These are phyloP conservation scores for Lichtheimia hyalospora DNA, from an alignment of 371 early-diverging fungal species.

Conservation along the genomic window DNA sequence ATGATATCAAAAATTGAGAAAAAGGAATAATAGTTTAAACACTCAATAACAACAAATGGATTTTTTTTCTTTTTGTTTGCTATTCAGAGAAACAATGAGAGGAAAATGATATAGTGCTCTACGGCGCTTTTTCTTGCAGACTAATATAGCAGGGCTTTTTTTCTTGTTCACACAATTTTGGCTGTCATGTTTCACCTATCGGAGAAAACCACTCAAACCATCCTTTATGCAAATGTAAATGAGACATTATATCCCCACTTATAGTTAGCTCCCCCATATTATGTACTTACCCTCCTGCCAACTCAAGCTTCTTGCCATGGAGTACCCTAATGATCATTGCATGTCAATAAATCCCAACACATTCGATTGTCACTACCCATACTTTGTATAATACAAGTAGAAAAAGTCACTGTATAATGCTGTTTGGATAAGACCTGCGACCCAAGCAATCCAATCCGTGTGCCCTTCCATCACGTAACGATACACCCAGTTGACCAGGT, in stretches of 20 bases:
- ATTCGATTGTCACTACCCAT: constrained; percentile 15
- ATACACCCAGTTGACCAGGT: constrained; percentile 97
- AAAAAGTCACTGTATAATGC: constrained; percentile 97
- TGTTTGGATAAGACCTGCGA: constrained; percentile 94
- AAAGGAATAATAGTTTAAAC: too few species aligned
- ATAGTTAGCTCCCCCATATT: not conserved
- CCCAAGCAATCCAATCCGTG: constrained; percentile 73
- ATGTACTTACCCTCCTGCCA: constrained; percentile 53
- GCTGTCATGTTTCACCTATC: not conserved
- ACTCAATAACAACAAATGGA: too few species aligned
- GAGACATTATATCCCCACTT: too few species aligned
- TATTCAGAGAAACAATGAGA: too few species aligned
- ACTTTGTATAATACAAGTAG: constrained; percentile 94
- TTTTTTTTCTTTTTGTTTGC: not conserved
- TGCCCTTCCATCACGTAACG: constrained; percentile 78
- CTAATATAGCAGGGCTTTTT: constrained; percentile 1
- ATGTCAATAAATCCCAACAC: not conserved
- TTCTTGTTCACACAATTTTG: too few species aligned
- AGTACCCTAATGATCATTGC: constrained; percentile 59
- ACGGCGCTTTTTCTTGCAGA: too few species aligned
- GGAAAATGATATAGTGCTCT: too few species aligned
- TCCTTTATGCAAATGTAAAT: not conserved
- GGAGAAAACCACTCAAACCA: constrained; percentile 3
- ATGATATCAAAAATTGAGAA: not conserved
- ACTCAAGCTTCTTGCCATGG: constrained; percentile 82